phyloP scores from a whole-genome alignment of 2,329 filamentous ascomycete genomes.

The Colletotrichum sp. region DNA sequence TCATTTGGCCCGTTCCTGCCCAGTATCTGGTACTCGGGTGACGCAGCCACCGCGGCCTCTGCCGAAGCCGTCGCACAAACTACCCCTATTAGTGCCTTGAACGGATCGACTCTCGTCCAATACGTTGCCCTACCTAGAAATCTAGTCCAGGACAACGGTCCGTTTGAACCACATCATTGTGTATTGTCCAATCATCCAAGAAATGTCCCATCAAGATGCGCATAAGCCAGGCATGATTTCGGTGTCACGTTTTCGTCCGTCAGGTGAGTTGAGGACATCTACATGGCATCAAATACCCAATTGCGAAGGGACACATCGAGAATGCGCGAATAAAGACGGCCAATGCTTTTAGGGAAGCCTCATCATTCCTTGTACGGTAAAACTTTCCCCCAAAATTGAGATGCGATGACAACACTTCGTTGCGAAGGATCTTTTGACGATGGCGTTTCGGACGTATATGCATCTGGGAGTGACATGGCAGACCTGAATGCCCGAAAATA shows the following conservation, averaged over 20 bases:
- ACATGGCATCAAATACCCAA: background rate
- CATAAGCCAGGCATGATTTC: background rate
- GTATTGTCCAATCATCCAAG: background rate
- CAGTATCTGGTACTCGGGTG: background rate
- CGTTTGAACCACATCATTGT: background rate
- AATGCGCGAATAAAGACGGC: background rate
- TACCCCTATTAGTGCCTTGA: background rate
- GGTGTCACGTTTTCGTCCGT: background rate
- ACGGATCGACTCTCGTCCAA: background rate
- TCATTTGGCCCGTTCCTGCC: background rate
- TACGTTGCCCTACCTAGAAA: background rate
- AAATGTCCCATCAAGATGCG: background rate
- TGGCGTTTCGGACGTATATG: background rate
- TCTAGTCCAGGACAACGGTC: background rate
- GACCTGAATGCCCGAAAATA: background rate
- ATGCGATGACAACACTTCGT: background rate
- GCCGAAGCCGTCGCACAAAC: background rate
- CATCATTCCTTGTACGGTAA: background rate
- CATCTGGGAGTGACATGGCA: background rate
- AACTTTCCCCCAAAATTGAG: background rate
- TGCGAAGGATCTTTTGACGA: background rate
- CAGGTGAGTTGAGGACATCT: background rate
- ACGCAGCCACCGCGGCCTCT: background rate
- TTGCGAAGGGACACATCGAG: background rate
- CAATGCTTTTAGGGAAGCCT: background rate